These are phyloP conservation scores for Blepharisma japonicum DNA, from an alignment of 73 alveolate genomes.

Conservation along the genomic window DNA sequence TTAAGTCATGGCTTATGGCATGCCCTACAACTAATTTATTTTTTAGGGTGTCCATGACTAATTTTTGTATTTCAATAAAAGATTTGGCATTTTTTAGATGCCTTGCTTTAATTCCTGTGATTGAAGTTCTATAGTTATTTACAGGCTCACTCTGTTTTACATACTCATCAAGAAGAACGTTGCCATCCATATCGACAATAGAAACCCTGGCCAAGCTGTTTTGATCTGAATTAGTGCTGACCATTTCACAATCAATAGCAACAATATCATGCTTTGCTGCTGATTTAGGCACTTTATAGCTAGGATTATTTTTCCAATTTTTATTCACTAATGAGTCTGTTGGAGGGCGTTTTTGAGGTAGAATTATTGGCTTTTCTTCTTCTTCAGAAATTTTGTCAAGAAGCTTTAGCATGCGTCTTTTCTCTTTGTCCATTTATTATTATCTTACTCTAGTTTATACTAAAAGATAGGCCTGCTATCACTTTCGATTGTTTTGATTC, in stretches of 20 bases:
- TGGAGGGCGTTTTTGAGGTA: neutral
- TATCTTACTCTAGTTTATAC: too few species aligned
- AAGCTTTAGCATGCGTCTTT: neutral
- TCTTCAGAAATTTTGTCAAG: neutral
- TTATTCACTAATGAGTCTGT: neutral
- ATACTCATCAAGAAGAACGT: conserved; percentile 61
- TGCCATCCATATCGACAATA: conserved; percentile 72
- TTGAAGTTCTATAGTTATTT: conserved; percentile 70
- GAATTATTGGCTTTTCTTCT: neutral
- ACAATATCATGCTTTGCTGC: conserved; percentile 31
- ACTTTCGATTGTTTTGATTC: too few species aligned
- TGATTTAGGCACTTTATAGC: neutral
- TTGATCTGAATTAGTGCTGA: conserved; percentile 45
- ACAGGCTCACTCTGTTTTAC: conserved; percentile 64
- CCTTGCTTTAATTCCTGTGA: conserved; percentile 69
- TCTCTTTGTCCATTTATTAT: conserved; percentile 1
- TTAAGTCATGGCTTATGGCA: conserved; percentile 52
- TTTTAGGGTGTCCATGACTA: conserved; percentile 33
- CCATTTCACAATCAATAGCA: conserved; percentile 89
- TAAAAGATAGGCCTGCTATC: too few species aligned
- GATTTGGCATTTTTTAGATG: conserved; percentile 59
- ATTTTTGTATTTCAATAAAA: conserved; percentile 48
- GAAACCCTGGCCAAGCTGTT: conserved; percentile 65
- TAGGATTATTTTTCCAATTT: conserved; percentile 22
- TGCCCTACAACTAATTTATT: conserved; percentile 63